Evolutionary conservation across 352 stramenopile species (phyloP).

Genomic region (Peronospora destructor): DNA sequence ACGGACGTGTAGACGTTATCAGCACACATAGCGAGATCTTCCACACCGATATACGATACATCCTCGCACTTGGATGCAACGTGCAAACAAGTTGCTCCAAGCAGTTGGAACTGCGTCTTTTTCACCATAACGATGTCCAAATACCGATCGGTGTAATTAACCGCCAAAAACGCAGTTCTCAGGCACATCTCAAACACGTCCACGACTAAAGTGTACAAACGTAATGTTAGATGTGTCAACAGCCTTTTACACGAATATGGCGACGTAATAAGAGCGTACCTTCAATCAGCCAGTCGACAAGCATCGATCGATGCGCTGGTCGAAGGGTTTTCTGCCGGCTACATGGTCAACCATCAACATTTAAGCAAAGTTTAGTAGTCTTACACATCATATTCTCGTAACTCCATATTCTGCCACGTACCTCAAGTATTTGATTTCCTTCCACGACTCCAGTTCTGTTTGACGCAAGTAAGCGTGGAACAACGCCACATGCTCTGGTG

Average conservation of each 20-base stretch:
- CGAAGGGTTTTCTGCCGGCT: conserved; percentile 78
- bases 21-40: conserved; percentile 87
- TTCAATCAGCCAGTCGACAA: conserved; percentile 90
- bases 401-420: conserved; percentile 9
- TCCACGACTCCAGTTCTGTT: conserved; percentile 74
- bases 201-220: conserved; percentile 46
- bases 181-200: conserved; percentile 91
- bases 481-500: conserved; percentile 64
- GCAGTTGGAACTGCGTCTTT: conserved; percentile 83
- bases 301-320: conserved; percentile 84
- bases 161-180: conserved; percentile 83
- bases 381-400: neutral
- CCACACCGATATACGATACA: conserved; percentile 89
- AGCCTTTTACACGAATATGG: neutral
- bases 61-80: conserved; percentile 89
- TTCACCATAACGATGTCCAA: conserved; percentile 86
- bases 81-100: conserved; percentile 87
- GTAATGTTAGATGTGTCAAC: neutral
- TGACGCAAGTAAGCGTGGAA: conserved; percentile 79
- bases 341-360: conserved; percentile 1
- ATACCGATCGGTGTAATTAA: conserved; percentile 88
- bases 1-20: conserved; percentile 88
- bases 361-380: conserved; percentile 4
- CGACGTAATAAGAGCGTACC: conserved; percentile 28
- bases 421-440: conserved; percentile 85